Conservation (phyloP, 768 basidiomycete genomes). For the Chalciporus piperatus region DNA sequence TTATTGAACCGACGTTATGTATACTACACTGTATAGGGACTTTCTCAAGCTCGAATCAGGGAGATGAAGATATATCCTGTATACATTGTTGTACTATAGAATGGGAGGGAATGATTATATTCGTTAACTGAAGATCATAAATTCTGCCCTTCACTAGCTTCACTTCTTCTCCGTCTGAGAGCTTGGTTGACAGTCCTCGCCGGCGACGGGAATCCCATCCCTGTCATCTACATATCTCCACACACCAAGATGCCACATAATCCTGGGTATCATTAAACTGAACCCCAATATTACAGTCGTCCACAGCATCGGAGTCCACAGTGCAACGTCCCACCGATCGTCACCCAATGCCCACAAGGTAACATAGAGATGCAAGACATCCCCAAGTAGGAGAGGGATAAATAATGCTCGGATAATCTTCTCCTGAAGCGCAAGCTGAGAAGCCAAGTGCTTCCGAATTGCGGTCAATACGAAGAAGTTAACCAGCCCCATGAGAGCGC, state of each 20-base stretch:
- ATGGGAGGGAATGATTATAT: conserved; percentile 9
- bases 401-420: conserved; percentile 63
- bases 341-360: conserved; percentile 80
- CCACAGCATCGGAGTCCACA: conserved; percentile 72
- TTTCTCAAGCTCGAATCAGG: neutral
- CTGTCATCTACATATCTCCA: conserved; percentile 69
- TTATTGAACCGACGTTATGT: conserved; percentile 35
- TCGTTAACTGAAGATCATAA: conserved; percentile 23
- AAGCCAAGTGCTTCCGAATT: conserved; percentile 55
- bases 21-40: neutral
- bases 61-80: conserved; percentile 18
- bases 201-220: conserved; percentile 38
- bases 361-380: conserved; percentile 61
- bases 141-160: neutral
- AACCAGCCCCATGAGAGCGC: conserved; percentile 67
- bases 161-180: conserved; percentile 10
- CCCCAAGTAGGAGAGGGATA: conserved; percentile 66
- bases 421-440: conserved; percentile 65
- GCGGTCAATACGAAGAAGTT: conserved; percentile 67
- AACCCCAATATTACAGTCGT: conserved; percentile 61
- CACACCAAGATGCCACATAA: conserved; percentile 73
- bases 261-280: conserved; percentile 63
- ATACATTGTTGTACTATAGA: neutral
- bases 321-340: conserved; percentile 54
- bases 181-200: neutral